Base-by-base conservation (phyloP, 305 asterid species). In the Fraxinus sp. region DNA sequence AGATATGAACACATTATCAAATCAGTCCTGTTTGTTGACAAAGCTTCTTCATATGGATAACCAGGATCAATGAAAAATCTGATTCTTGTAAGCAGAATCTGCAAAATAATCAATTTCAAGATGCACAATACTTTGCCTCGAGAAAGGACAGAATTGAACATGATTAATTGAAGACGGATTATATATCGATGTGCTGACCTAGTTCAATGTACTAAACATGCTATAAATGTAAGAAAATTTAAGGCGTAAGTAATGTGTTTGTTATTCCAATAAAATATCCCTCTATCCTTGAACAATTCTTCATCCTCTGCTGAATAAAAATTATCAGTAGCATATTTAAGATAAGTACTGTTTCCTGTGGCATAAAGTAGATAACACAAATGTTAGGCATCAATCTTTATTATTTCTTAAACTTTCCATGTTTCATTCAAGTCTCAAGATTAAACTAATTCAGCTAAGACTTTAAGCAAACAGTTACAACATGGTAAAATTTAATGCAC, bases 41-140 rank as follows among this genome's bases (percentile, higher is more conserved):
- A 79, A 3, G 86, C 86, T 64, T 84, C 84, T 86, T 91, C 93
- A 30, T 91, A 91, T 0, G 94, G 97, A 86, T 87, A 92, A n/a
- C 97, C 97, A 72, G 86, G 90, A 82, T 91, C 92, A 13, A 77
- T 81, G 32, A 90, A 91, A 78, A 81, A 90, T 77, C 92, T 86
- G 9, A 91, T 85, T 79, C 95, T 89, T 57, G 93, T 87, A 75
- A 91, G 81, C 85, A 91, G 55, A 83, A 91, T 82, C 92, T 85
- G 89, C 83, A 81, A 76, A 83, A 28, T n/a, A 64, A 68, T 43
- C 64, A 36, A 24, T 46, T 77, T 39, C 24, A 43, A 43, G 10
- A 13, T 18, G 0, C n/a, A 20, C 59, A 18, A 28, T 75, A 33
- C 33, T 75, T 41, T 3, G 79, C 59, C 8, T 16, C 32, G 52